phyloP scores from a whole-genome alignment of 2,329 filamentous ascomycete genomes.

The Claviceps africana region DNA sequence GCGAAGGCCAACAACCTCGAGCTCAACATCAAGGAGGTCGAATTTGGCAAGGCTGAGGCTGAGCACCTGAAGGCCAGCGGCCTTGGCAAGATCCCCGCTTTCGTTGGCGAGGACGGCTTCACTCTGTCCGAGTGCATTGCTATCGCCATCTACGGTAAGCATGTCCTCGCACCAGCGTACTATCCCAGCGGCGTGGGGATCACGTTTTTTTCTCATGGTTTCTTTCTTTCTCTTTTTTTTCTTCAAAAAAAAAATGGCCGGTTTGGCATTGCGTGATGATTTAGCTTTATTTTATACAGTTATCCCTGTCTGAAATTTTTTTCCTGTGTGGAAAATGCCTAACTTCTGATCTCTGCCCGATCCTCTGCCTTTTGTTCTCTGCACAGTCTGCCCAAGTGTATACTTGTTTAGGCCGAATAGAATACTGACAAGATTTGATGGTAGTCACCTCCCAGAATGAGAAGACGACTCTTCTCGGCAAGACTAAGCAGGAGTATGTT shows the following conservation, averaged over 20 bases:
- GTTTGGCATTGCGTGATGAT: constrained; percentile 44
- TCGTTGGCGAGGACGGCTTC: constrained; percentile 85
- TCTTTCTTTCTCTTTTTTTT: background rate
- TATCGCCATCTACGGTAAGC: constrained; percentile 92
- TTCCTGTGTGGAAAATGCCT: constrained; percentile 73
- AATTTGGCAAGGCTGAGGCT: constrained; percentile 47
- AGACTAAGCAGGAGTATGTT: constrained; percentile 96
- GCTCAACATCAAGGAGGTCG: constrained; percentile 65
- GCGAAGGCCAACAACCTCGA: constrained; percentile 97
- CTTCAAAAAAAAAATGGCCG: background rate
- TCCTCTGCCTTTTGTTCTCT: constrained; percentile 9
- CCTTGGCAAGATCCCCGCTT: constrained; percentile 84
- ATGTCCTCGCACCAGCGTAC: background rate
- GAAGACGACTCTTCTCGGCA: constrained; percentile 97
- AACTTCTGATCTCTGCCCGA: constrained; percentile 55
- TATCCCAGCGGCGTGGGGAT: background rate
- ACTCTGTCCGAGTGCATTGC: constrained; percentile 79
- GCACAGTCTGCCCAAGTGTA: background rate
- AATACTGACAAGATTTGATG: constrained; percentile 18
- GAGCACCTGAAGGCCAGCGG: constrained; percentile 80
- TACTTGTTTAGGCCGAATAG: background rate
- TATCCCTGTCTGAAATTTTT: constrained; percentile 91
- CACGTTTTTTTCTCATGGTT: background rate
- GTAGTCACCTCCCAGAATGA: constrained; percentile 97
- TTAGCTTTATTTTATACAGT: constrained; percentile 65